phyloP scores from a whole-genome alignment of 2,329 filamentous ascomycete species.

The Sclerotinia spermophila region DNA sequence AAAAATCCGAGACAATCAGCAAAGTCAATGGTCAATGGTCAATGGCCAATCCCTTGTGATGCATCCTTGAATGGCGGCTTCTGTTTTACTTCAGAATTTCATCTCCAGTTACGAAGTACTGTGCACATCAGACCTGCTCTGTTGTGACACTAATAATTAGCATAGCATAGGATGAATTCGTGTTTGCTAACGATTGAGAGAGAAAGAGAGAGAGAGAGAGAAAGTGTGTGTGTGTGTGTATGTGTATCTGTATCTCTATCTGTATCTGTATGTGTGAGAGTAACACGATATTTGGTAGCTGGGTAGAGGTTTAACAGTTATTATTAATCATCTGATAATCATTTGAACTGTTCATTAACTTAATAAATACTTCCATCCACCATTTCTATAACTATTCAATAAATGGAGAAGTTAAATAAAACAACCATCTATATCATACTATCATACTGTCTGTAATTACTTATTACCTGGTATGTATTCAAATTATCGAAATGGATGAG shows the following conservation, averaged over 20 bases:
- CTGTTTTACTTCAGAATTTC: background rate
- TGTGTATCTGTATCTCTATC: no score
- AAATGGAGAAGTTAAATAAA: background rate
- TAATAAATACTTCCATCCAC: background rate
- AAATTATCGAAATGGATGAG: background rate
- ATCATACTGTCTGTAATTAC: background rate
- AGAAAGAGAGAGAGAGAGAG: background rate
- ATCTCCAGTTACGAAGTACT: background rate
- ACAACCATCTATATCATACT: background rate
- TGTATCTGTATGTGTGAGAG: background rate
- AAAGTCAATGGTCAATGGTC: no score
- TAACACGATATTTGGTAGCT: background rate
- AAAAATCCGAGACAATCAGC: background rate
- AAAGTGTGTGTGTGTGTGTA: background rate
- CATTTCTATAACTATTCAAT: background rate
- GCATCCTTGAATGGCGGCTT: background rate
- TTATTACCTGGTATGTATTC: no score
- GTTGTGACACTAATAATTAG: background rate
- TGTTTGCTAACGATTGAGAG: background rate
- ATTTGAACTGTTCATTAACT: background rate
- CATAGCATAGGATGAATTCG: background rate
- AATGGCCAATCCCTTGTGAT: no score
- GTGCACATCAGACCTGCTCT: slow-evolving; percentile 4
- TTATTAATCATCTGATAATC: background rate
- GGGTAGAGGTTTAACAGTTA: background rate